Base-by-base conservation (phyloP, 1,139 yeast species). In the Protomyces inundatus region DNA sequence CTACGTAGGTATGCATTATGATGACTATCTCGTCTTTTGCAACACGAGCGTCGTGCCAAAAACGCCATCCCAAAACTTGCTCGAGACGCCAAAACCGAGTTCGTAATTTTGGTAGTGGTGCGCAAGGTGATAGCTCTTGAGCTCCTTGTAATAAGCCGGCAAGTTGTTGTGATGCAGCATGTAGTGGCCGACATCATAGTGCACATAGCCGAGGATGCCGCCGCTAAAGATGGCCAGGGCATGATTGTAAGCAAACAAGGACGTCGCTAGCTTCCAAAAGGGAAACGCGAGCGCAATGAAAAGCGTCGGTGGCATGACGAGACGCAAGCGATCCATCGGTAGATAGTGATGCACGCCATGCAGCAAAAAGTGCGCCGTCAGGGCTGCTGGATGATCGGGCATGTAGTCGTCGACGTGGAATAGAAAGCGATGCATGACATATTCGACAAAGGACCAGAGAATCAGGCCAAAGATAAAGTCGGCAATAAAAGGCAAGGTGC, bases 31-130 rank as follows among this genome's bases (percentile, higher is more conserved):
- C 40, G 53, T 35, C 56, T 52, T 51, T 39, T 53, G 52, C 10
- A 58, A 35, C 4, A 58, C 34, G 23, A 60, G 34, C 2, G 55
- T 61, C 45, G 65, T 93, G 63, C 87, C 88, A 75, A 95, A 93
- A 14, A 93, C 88, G 54, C 79, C 82, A 76, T 93, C 98, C 98
- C 98, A 93, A 76, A 90, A 90, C 77, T 83, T 84, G 67, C 90
- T 83, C 52, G 98, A 89, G 67, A 93, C 98, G 70, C 99, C 99
- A 71, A 90, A 93, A 1, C 98, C 99, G 72, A 90, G 77, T 76
- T 93, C 96, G 76, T 89, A 95, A 76, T 95, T 91, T 79, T 91
- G 91, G 80, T 93, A 93, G 74, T 93, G 99, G 76, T 93, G 99
- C 75, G 91, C 98, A 16, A 65, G 48, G 76, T 93, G 99, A 73